Conservation (phyloP, 2,329 filamentous ascomycete genomes). For the Phoma sp. region DNA sequence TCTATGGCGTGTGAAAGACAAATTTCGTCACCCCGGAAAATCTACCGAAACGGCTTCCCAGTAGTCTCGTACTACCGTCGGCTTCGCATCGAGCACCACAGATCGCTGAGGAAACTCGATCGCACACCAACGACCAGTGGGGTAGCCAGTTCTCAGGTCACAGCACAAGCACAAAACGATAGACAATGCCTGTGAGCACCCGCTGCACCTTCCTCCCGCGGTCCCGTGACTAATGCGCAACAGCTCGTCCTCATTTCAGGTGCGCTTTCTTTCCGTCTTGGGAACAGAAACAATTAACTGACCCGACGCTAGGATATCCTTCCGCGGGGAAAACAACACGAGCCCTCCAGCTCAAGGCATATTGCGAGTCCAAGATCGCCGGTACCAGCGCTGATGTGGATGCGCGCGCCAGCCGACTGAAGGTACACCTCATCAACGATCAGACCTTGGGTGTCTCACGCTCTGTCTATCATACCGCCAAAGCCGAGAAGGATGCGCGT, state of each 20-base stretch:
- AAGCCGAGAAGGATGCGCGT: conserved; percentile 81
- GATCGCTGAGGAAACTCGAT: conserved; percentile 8
- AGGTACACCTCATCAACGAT: conserved; percentile 77
- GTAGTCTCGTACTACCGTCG: conserved; percentile 9
- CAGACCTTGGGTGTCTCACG: conserved; percentile 73
- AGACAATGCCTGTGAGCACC: conserved; percentile 37
- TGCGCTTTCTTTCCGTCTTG: conserved; percentile 11
- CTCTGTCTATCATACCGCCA: conserved; percentile 76
- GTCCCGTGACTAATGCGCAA: conserved; percentile 26
- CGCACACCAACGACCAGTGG: conserved; percentile 10
- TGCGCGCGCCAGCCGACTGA: conserved; percentile 60
- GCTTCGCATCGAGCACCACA: conserved; percentile 17
- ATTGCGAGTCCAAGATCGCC: conserved; percentile 66
- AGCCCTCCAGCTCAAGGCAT: conserved; percentile 67
- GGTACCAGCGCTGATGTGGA: conserved; percentile 50
- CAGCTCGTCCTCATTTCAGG: conserved; percentile 66
- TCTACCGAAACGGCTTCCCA: conserved; percentile 27
- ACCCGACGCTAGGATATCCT: conserved; percentile 67
- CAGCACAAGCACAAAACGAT: not conserved
- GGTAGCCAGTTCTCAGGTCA: not conserved
- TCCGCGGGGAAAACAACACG: conserved; percentile 69
- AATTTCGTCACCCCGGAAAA: conserved; percentile 23
- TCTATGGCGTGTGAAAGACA: conserved; percentile 16
- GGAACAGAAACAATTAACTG: conserved; percentile 51
- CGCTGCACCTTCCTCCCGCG: conserved; percentile 15